Evolutionary conservation across 306 rosid genomes (phyloP).

Genomic region (Albizia julibrissin): DNA sequence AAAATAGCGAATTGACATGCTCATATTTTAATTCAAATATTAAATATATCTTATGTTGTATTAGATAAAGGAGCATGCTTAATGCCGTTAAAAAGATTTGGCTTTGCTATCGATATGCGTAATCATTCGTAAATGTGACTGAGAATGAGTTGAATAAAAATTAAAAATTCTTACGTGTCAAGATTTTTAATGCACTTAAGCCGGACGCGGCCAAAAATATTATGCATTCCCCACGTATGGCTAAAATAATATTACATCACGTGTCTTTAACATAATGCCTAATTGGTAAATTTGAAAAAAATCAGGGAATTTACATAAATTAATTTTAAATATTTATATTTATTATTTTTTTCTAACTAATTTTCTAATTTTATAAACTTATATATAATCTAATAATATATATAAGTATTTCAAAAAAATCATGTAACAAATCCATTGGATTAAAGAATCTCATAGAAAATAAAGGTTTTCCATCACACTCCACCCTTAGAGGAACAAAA

Average conservation of each 20-base stretch:
- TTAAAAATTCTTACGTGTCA: neutral
- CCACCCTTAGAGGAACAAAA: constrained; percentile 34
- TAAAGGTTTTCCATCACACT: constrained; percentile 34
- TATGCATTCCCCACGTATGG: too few species aligned
- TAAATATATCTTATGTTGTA: neutral
- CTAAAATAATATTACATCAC: neutral
- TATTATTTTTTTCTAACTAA: too few species aligned
- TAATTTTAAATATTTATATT: too few species aligned
- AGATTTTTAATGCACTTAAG: neutral
- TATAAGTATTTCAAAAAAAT: too few species aligned
- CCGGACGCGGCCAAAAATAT: too few species aligned
- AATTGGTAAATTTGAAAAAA: too few species aligned
- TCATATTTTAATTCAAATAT: neutral
- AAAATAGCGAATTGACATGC: neutral
- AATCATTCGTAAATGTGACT: neutral
- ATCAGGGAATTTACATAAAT: too few species aligned
- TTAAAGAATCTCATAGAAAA: neutral
- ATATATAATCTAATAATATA: too few species aligned
- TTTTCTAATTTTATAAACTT: too few species aligned
- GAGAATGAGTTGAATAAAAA: neutral
- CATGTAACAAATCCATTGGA: neutral
- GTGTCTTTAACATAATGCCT: too few species aligned
- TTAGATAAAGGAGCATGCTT: neutral
- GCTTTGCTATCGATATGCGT: neutral
- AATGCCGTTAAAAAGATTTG: neutral